These are phyloP conservation scores for Teunomyces gatunensis DNA, from an alignment of 805 yeast species.

Conservation along the genomic window DNA sequence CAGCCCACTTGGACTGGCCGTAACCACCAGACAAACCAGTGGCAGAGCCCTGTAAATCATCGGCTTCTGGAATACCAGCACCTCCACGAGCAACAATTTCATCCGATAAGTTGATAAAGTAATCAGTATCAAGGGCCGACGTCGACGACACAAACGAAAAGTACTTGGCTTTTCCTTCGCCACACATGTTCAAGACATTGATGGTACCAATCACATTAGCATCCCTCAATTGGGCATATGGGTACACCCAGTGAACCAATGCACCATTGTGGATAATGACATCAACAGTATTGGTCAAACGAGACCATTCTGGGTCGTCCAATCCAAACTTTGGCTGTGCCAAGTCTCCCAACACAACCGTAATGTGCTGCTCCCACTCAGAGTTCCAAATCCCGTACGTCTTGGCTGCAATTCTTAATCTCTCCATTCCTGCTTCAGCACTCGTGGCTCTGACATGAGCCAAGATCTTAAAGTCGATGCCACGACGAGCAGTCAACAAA, in stretches of 20 bases:
- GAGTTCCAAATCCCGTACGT: slow-evolving; percentile 83
- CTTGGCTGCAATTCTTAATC: slow-evolving; percentile 71
- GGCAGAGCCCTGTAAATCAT: slow-evolving; percentile 78
- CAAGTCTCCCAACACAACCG: slow-evolving; percentile 81
- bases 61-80: slow-evolving; percentile 76
- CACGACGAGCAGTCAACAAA: slow-evolving; percentile 54
- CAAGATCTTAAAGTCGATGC: slow-evolving; percentile 53
- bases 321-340: slow-evolving; percentile 73
- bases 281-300: slow-evolving; percentile 62
- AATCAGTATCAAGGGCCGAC: slow-evolving; percentile 82
- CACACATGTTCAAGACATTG: slow-evolving; percentile 75
- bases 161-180: slow-evolving; percentile 76
- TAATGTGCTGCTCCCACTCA: slow-evolving; percentile 52
- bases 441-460: slow-evolving; percentile 91
- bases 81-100: slow-evolving; percentile 60
- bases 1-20: slow-evolving; percentile 98
- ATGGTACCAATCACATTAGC: slow-evolving; percentile 90
- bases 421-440: slow-evolving; percentile 65
- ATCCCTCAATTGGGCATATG: slow-evolving; percentile 84
- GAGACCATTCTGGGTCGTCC: slow-evolving; percentile 51
- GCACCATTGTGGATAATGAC: slow-evolving; percentile 96
- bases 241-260: slow-evolving; percentile 97
- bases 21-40: slow-evolving; percentile 86
- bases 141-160: slow-evolving; percentile 95
- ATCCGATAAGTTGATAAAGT: slow-evolving; percentile 78